Percentiles rank a stretch among this genome's conserved stretches.
Evolutionary conservation across 129 eudicot genomes (phyloP).

Genomic region (Flaveria linearis): DNA sequence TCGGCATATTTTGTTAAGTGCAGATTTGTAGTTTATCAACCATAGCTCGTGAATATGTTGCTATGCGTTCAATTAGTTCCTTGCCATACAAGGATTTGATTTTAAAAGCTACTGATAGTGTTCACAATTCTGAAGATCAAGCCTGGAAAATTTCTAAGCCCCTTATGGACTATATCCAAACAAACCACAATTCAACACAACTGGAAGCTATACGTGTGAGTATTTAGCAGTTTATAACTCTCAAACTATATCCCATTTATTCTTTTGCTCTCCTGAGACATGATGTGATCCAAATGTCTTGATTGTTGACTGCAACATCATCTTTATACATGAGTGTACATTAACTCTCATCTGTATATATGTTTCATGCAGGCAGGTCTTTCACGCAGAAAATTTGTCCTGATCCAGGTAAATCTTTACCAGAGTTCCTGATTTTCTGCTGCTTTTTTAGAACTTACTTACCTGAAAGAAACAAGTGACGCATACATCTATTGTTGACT

Average conservation of each 20-base stretch:
- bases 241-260: background rate
- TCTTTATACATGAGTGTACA: slow-evolving; percentile 1
- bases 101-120: slow-evolving; percentile 62
- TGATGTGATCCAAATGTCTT: slow-evolving; percentile 3
- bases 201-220: slow-evolving; percentile 83
- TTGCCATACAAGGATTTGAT: slow-evolving; percentile 90
- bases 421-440: slow-evolving; percentile 11
- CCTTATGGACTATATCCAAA: slow-evolving; percentile 69
- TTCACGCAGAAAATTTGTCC: slow-evolving; percentile 79
- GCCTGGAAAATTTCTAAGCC: slow-evolving; percentile 82
- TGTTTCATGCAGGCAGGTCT: slow-evolving; percentile 84
- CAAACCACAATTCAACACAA: slow-evolving; percentile 75
- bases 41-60: slow-evolving; percentile 94
- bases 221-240: slow-evolving; percentile 20
- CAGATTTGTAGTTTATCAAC: slow-evolving; percentile 98
- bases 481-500: background rate
- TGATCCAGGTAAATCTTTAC: slow-evolving; percentile 77
- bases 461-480: slow-evolving; percentile 9
- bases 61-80: slow-evolving; percentile 66
- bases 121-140: slow-evolving; percentile 50
- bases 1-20: slow-evolving; percentile 22
- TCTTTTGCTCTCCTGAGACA: slow-evolving; percentile 2
- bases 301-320: slow-evolving; percentile 6
- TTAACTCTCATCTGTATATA: slow-evolving; percentile 14
- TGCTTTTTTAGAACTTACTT: background rate